These are phyloP conservation scores for Thalassiosira pacifica DNA, from an alignment of 352 stramenopile species.

Conservation along the genomic window DNA sequence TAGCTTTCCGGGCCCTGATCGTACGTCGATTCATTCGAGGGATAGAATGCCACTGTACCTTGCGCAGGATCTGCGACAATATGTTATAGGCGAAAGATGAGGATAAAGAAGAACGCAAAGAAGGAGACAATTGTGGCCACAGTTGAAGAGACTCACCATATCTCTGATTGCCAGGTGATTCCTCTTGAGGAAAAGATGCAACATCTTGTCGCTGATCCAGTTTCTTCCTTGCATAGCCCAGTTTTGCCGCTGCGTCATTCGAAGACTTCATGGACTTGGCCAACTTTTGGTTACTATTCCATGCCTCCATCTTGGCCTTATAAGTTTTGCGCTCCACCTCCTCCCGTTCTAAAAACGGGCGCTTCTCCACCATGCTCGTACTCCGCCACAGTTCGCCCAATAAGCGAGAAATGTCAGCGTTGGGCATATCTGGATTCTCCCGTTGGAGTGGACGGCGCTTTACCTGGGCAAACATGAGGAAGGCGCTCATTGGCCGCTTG, in stretches of 20 bases:
- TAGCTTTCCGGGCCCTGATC: neutral
- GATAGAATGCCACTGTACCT: neutral
- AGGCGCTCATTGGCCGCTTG: conserved; percentile 94
- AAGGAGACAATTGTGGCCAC: neutral
- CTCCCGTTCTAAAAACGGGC: conserved; percentile 93
- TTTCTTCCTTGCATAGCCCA: neutral
- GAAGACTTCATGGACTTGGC: conserved; percentile 29
- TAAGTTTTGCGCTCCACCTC: conserved; percentile 91
- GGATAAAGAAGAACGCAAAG: neutral
- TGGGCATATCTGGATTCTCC: conserved; percentile 94
- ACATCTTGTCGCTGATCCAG: conserved; percentile 46
- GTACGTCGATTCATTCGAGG: neutral
- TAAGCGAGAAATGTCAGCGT: conserved; percentile 95
- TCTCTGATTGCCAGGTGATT: conserved; percentile 14
- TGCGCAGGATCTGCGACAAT: conserved; percentile 5
- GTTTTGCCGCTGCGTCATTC: neutral
- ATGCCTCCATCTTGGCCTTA: conserved; percentile 91
- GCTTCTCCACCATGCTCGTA: conserved; percentile 91
- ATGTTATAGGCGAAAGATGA: neutral
- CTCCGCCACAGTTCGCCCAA: conserved; percentile 93
- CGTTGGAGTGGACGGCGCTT: conserved; percentile 91
- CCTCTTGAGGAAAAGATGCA: conserved; percentile 30
- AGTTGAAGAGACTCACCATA: conserved; percentile 19
- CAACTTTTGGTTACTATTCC: conserved; percentile 56
- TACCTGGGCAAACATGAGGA: conserved; percentile 93